Conservation (phyloP, 768 basidiomycete species). For the Pleurotus salmoneostramineus region DNA sequence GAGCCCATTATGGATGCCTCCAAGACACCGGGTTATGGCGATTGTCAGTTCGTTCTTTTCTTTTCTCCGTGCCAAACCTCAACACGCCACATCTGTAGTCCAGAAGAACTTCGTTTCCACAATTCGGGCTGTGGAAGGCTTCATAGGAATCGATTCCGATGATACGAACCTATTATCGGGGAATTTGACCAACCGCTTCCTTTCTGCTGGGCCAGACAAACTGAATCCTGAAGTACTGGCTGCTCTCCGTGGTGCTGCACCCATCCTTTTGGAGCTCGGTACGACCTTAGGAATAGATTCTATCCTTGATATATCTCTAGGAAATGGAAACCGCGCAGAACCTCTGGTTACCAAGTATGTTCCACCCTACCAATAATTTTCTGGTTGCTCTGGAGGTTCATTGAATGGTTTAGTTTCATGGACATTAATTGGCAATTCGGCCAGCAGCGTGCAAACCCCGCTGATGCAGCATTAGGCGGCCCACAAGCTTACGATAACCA, state of each 20-base stretch:
- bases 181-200: constrained; percentile 16
- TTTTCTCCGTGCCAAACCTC: not conserved
- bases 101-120: constrained; percentile 66
- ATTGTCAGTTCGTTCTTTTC: constrained; percentile 41
- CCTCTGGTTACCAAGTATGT: constrained; percentile 34
- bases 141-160: constrained; percentile 50
- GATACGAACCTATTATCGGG: constrained; percentile 15
- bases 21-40: constrained; percentile 65
- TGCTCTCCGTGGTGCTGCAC: constrained; percentile 30
- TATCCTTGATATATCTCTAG: constrained; percentile 11
- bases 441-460: constrained; percentile 67
- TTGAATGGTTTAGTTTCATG: constrained; percentile 57
- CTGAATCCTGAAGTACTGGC: constrained; percentile 21
- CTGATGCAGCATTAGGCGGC: constrained; percentile 54
- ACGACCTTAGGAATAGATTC: constrained; percentile 19
- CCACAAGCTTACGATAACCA: constrained; percentile 79
- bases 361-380: not conserved
- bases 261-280: constrained; percentile 29
- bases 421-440: constrained; percentile 75
- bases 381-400: constrained; percentile 3
- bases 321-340: constrained; percentile 11
- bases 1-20: constrained; percentile 73
- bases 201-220: constrained; percentile 17
- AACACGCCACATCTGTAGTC: constrained; percentile 32
- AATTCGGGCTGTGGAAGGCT: constrained; percentile 61